Base-by-base conservation (phyloP, 2,329 filamentous ascomycete species). In the Aspergillus piperis region DNA sequence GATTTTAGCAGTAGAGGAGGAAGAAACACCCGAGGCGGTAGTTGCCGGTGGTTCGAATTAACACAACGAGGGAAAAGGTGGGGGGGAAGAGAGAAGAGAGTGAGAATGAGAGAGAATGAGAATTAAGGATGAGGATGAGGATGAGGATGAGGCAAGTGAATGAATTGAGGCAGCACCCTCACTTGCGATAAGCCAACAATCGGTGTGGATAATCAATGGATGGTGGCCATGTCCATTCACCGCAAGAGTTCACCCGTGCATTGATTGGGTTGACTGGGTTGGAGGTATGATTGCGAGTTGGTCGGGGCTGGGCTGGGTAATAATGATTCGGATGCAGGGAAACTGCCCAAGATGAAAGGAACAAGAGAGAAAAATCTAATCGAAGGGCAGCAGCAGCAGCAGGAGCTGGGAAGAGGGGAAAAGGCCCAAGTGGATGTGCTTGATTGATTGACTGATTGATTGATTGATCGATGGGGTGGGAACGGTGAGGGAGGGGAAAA, bases 161-260 rank as follows among this genome's bases (percentile, higher is more conserved):
- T 44, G 41, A 44, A 44, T 64, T 61, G 68, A 65, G 63, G 68
- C 59, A 57, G 57, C 71, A 69, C 68, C 62, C 64, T 68, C 65
- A 68, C 66, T 70, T 65, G 60, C 30, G 41, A 63, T 66, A 62
- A 62, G 55, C 42, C 50, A 53, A 56, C 42, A 57, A 44, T 53
- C 32, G 51, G 36, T 25, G 51, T 53, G 51, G 51, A 41, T 41
- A 41, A 41, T 53, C 51, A 53, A 13, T 23, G 25, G 19, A 27
- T 41, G 50, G 51, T 53, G 51, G 51, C 51, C 51, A 53, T 53
- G 51, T 27, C 21, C 51, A 53, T 53, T 53, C 51, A 53, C 51
- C 51, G 51, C 51, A 53, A 53, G 32, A 53, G 36, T 42, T 32
- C 51, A 13, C 51, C 51, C 51, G 25, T 53, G 51, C 51, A 53